Base-by-base conservation (phyloP, 352 stramenopile species). In the Phytophthora quininea region DNA sequence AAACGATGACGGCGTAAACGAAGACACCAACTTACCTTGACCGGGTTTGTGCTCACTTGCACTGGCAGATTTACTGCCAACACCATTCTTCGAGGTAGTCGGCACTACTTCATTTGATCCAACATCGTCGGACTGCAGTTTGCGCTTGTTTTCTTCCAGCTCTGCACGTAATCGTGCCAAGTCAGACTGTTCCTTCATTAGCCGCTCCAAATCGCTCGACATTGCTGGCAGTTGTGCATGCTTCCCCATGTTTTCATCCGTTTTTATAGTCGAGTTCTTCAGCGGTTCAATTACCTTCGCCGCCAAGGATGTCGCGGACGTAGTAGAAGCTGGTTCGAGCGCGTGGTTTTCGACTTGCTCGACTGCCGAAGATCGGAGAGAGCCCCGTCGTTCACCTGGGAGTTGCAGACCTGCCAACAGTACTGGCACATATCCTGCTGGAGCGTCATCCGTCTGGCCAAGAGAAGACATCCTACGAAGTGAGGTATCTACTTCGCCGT, bases 141-240 rank as follows among this genome's bases (percentile, higher is more conserved):
- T 79, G 35, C 80, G 79, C 35, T 90, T 89, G 62, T 73, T 90
- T 46, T 90, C 84, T 71, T 93, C 84, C 5, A 91, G 63, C 33
- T 92, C 68, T n/a, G 80, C 67, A 19, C 73, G 84, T 53, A 92
- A 55, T 35, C 75, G 67, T 11, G 79, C 83, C 43, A 93, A 65
- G 24, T 91, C 86, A 6, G 77, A 84, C 55, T 93, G 86, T 24
- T 93, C 76, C 48, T 91, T 89, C 65, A 89, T 88, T 43, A 93
- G 30, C 5, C 62, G 72, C 29, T 89, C 80, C 67, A 87, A 82
- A 33, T 91, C 82, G 0, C 54, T 73, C 37, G 83, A 83, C 12
- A 80, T 45, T 9, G 63, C 66, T 5, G 50, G 19, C 29, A 68
- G 33, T 1, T 66, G 61, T 1, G 59, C 42, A 7, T 53, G 54